Conservation (phyloP, 2,329 filamentous ascomycete species). For the Purpureocillium lavendulum region DNA sequence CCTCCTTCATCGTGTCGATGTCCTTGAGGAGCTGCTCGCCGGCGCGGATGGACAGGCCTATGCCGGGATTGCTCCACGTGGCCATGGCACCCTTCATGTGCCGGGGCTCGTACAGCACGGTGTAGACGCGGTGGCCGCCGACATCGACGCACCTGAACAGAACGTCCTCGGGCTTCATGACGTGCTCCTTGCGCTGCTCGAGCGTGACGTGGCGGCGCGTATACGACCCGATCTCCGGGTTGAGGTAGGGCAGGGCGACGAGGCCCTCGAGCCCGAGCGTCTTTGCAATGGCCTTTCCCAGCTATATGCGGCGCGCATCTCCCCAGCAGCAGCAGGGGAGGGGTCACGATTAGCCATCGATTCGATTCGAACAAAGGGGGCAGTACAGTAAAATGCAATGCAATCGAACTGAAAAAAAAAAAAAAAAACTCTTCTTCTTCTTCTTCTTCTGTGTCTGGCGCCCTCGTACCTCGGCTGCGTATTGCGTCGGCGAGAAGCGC, state of each 20-base stretch:
- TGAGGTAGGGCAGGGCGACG: slow-evolving; percentile 20
- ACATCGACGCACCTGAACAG: slow-evolving; percentile 32
- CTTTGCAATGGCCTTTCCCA: slow-evolving; percentile 20
- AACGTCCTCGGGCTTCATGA: slow-evolving; percentile 24
- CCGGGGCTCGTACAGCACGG: slow-evolving; percentile 28
- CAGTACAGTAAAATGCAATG: too few relatives aligned
- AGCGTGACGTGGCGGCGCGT: slow-evolving; percentile 22
- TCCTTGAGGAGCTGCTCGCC: slow-evolving; percentile 33
- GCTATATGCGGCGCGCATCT: too few relatives aligned
- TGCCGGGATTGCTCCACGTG: slow-evolving; percentile 37
- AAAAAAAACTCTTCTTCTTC: too few relatives aligned
- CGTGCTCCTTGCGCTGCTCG: slow-evolving; percentile 23
- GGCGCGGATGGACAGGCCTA: slow-evolving; percentile 36
- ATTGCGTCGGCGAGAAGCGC: slow-evolving; percentile 33
- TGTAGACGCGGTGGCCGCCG: slow-evolving; percentile 31
- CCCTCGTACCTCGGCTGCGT: slow-evolving; percentile 23
- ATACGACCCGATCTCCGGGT: slow-evolving; percentile 20
- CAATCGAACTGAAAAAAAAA: too few relatives aligned
- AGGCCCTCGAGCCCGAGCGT: slow-evolving; percentile 17
- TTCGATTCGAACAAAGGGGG: too few relatives aligned
- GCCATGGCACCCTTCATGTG: slow-evolving; percentile 27
- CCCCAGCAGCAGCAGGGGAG: too few relatives aligned
- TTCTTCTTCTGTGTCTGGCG: too few relatives aligned
- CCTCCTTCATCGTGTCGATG: slow-evolving; percentile 23
- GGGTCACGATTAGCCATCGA: too few relatives aligned